Percentiles rank a stretch among this genome's conserved stretches.
Conservation (phyloP, 1,284 basidiomycete genomes). For the Tilletia caries region DNA sequence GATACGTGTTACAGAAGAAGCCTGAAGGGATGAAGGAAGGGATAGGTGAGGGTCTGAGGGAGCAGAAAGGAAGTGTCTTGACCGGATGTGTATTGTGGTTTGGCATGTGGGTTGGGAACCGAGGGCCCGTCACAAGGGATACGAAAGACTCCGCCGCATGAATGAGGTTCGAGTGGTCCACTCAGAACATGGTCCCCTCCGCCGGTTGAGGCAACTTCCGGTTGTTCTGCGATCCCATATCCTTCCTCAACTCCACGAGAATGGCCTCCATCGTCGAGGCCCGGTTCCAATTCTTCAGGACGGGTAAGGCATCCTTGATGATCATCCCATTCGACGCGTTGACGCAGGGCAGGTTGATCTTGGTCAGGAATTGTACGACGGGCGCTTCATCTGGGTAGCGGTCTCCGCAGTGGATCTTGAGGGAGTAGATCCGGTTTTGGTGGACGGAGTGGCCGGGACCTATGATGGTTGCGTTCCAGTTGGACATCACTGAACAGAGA, state of each 20-base stretch:
- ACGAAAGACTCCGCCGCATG: too few relatives aligned
- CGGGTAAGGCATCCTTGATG: conserved; percentile 24
- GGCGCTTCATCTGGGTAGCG: conserved; percentile 79
- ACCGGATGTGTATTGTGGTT: neutral
- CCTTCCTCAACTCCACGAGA: conserved; percentile 62
- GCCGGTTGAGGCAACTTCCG: conserved; percentile 90
- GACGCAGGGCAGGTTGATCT: conserved; percentile 95
- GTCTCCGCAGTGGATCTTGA: conserved; percentile 82
- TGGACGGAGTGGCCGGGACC: conserved; percentile 90
- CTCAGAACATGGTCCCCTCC: conserved; percentile 63
- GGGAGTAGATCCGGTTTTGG: conserved; percentile 96
- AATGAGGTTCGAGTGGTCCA: neutral
- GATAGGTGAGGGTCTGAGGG: neutral
- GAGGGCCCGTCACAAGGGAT: too few relatives aligned
- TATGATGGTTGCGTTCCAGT: conserved; percentile 98
- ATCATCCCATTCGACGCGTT: conserved; percentile 66
- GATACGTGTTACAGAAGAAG: too few relatives aligned
- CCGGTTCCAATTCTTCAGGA: conserved; percentile 46
- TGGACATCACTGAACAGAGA: conserved; percentile 66
- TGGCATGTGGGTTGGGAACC: too few relatives aligned
- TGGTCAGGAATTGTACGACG: conserved; percentile 76
- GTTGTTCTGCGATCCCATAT: conserved; percentile 88
- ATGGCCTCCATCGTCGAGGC: conserved; percentile 51
- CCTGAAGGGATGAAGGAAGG: neutral
- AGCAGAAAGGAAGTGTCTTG: neutral